These are phyloP conservation scores for Larix kaempferi DNA, from an alignment of 75 land plant genomes.

Conservation along the genomic window DNA sequence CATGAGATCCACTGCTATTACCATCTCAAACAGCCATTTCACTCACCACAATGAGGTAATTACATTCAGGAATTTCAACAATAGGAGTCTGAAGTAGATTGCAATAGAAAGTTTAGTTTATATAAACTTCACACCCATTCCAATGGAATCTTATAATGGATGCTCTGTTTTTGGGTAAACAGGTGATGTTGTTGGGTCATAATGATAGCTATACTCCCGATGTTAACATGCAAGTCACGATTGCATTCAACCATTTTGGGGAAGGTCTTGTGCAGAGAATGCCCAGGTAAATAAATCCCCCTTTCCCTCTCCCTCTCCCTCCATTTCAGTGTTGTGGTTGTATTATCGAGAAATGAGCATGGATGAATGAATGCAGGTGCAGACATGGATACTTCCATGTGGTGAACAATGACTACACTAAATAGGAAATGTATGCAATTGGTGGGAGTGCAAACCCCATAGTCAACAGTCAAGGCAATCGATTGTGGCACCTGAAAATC, in stretches of 20 bases:
- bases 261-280: conserved; percentile 45
- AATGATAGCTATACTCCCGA: conserved; percentile 28
- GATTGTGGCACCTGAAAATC: conserved; percentile 59
- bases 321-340: not conserved
- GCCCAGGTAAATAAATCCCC: conserved; percentile 6
- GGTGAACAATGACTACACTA: conserved; percentile 84
- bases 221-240: conserved; percentile 48
- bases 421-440: conserved; percentile 94
- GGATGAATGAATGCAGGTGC: conserved; percentile 41
- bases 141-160: not conserved
- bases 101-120: not conserved
- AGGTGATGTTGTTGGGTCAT: conserved; percentile 63
- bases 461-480: conserved; percentile 83
- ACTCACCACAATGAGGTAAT: conserved; percentile 39
- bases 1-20: conserved; percentile 45
- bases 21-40: conserved; percentile 53
- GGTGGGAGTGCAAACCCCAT: conserved; percentile 91
- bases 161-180: not conserved
- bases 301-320: too few relatives aligned
- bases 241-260: conserved; percentile 71
- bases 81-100: too few relatives aligned
- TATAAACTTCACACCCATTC: not conserved
- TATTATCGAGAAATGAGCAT: too few relatives aligned
- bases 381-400: conserved; percentile 89
- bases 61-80: too few relatives aligned